Evolutionary conservation across 2,329 filamentous ascomycete genomes (phyloP), one percentile per base, ranked within the genome.

Genomic region (Nothophaeocryptopus gaeumannii): DNA sequence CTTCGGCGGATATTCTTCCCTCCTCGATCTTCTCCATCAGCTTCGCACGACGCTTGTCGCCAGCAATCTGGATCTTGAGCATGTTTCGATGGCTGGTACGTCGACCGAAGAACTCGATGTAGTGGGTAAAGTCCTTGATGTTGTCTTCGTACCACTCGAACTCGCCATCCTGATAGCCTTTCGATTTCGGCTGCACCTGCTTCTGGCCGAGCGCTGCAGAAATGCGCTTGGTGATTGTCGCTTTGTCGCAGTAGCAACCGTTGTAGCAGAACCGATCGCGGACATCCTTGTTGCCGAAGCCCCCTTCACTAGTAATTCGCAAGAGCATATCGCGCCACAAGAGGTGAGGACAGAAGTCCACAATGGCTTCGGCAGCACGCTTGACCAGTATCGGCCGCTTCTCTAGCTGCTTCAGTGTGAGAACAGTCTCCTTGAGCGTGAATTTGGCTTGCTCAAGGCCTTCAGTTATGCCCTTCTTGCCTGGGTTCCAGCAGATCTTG

Each of bases 331-430:
- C 61, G n/a, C 62, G 59, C 61, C 62, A 66, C 39, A 69, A 61
- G 30, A 67, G 50, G 39, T 68, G 63, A 5, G 66, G 66, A 49
- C 66, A 67, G 55, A 69, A 68, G 58, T 69, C 66, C 53, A 69
- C 60, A 33, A 68, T 61, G 50, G 65, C 64, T 45, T 67, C 62
- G 11, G 64, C 66, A 13, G 66, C 66, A 15, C 57, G 53, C 14
- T 50, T 43, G 15, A 60, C 65, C 16, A 69, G 52, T 31, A 69
- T 58, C 5, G 49, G 54, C 11, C 47, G 56, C 14, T 58, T 44
- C 2, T 53, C 51, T 10, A 68, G 53, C 52, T 67, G 64, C 52
- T 63, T 55, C 29, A 61, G 63, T 3, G 66, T 69, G 43, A 60
- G 54, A 15, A 68, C 58, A 16, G 61, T 65, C 50, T 69, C 66